Evolutionary conservation across 2,329 filamentous ascomycete species (phyloP), one percentile per base, ranked within the genome.

Genomic region (Sphaerulina populicola): DNA sequence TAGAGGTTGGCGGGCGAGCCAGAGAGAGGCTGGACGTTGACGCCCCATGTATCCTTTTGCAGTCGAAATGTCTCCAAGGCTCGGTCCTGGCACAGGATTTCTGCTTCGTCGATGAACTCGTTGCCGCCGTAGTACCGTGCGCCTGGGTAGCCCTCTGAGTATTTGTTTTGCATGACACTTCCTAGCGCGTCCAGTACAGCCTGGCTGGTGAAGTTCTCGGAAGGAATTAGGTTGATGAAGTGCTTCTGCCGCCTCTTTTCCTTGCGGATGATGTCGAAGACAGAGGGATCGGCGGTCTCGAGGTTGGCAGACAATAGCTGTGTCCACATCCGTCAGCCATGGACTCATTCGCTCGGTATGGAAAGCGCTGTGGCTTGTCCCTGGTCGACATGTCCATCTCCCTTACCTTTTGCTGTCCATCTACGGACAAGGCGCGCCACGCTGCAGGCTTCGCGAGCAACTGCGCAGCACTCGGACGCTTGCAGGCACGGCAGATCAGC

Each of bases 81-180:
- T 74, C 93, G 86, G 71, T 83, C 79, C 77, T 98, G 93, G 80
- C 93, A 98, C 56, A 94, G 85, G 62, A 86, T 79, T 80, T 98
- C 93, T 65, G 95, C 88, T 72, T 88, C 79, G 72, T 98, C 93
- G 63, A 98, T 98, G 80, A 93, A 88, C 79, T 98, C 86, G 77
- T 98, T 98, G 68, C 93, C 93, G 69, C 93, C 93, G 68, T 98
- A 98, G 81, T 98, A 98, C 74, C 93, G 85, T 66, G 93, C 93
- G 70, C 93, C 93, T 62, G 93, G 93, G 65, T 98, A 98, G 46
- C 93, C 93, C 71, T 98, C 93, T 0, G 93, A 97, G 74, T 98
- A 98, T 71, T 98, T 97, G 73, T 97, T 95, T 71, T 94, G 89
- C 89, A 95, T 95, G 48, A 90, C 85, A 75, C 88, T 94, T 59